These are phyloP conservation scores for Phlyctochytrium planicorne DNA, from an alignment of 192 early-diverging fungal genomes.

Conservation along the genomic window DNA sequence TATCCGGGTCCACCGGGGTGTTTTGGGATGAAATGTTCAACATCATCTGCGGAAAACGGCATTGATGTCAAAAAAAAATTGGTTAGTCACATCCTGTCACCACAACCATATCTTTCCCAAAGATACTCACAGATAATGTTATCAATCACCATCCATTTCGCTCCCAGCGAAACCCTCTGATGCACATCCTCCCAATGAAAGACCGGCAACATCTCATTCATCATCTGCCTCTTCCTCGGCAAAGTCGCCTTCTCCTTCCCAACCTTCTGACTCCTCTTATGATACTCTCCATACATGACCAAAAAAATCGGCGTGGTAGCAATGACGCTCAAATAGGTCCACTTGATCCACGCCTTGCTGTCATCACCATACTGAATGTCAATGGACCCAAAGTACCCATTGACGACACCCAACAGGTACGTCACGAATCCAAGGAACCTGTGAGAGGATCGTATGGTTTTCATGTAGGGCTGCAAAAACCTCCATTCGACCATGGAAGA, in stretches of 20 bases:
- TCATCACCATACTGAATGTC: conserved; percentile 14
- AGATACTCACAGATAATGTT: conserved; percentile 33
- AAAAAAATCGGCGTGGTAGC: conserved; percentile 6
- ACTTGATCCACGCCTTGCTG: neutral
- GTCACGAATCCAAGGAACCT: conserved; percentile 24
- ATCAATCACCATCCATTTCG: conserved; percentile 43
- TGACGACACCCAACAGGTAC: conserved; percentile 28
- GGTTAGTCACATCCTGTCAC: too few relatives aligned
- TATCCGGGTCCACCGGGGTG: conserved; percentile 31
- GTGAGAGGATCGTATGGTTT: neutral
- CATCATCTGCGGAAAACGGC: conserved; percentile 26
- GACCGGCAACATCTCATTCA: conserved; percentile 12
- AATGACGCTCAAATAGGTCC: conserved; percentile 11
- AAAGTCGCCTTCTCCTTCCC: conserved; percentile 1
- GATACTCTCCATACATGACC: conserved; percentile 19
- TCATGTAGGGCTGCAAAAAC: neutral
- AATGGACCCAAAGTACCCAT: conserved; percentile 27
- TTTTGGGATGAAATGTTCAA: conserved; percentile 18
- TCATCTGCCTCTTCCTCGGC: neutral
- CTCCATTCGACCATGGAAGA: neutral
- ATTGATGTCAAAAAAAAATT: too few relatives aligned
- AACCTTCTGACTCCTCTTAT: neutral
- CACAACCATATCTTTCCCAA: too few relatives aligned
- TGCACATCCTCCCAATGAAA: conserved; percentile 40
- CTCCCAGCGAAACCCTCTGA: conserved; percentile 26